phyloP scores from a whole-genome alignment of 106 monocot genomes.

The Platanthera guangdongensis region DNA sequence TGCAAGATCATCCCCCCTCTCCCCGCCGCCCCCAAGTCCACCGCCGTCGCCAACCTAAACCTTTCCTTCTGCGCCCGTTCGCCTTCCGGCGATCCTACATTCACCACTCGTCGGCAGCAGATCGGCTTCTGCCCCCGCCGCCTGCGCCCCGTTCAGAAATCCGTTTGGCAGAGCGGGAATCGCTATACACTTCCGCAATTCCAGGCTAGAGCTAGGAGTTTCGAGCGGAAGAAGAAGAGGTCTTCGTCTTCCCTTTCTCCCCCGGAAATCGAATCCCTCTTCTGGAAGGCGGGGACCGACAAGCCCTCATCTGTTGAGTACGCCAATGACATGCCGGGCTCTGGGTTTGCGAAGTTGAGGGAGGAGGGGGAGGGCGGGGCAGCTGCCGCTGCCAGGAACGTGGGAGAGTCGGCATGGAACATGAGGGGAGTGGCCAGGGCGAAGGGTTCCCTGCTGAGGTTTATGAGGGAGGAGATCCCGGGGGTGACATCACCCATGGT shows the following conservation, averaged over 20 bases:
- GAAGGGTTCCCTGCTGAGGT: conserved; percentile 69
- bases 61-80: conserved; percentile 44
- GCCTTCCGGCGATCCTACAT: conserved; percentile 33
- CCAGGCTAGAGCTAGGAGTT: conserved; percentile 64
- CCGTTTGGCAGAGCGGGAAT: conserved; percentile 95
- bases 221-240: conserved; percentile 28
- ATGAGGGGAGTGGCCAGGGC: conserved; percentile 90
- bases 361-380: conserved; percentile 28
- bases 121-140: conserved; percentile 88
- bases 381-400: conserved; percentile 16
- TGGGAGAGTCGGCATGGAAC: conserved; percentile 90
- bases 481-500: conserved; percentile 97
- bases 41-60: conserved; percentile 48
- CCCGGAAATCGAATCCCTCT: conserved; percentile 60
- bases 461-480: conserved; percentile 92
- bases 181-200: conserved; percentile 73
- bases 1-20: conserved; percentile 98
- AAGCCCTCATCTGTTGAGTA: conserved; percentile 87
- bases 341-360: conserved; percentile 39
- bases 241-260: conserved; percentile 19
- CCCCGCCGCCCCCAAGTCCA: conserved; percentile 49
- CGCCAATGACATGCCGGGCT: conserved; percentile 97
- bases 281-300: conserved; percentile 74
- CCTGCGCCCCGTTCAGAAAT: conserved; percentile 68
- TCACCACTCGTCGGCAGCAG: conserved; percentile 89